These are phyloP conservation scores for Polyporus arcularius DNA, from an alignment of 768 basidiomycete genomes.

Conservation along the genomic window DNA sequence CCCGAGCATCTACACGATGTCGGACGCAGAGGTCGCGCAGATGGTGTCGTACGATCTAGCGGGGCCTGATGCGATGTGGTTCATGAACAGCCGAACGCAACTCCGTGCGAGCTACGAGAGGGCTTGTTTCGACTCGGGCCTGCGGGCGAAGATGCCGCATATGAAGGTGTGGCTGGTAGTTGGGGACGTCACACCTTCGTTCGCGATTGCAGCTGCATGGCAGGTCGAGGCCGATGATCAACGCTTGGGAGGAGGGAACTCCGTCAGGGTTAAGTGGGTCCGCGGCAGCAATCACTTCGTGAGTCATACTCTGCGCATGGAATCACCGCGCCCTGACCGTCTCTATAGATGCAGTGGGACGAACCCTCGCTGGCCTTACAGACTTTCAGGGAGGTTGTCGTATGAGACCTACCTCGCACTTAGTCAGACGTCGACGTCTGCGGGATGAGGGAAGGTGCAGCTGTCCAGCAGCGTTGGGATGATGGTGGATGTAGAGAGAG, in stretches of 20 bases:
- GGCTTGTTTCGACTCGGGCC: conserved; percentile 8
- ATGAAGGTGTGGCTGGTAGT: conserved; percentile 2
- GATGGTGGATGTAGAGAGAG: too few relatives aligned
- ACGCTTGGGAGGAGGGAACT: conserved; percentile 8
- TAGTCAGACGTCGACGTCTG: too few relatives aligned
- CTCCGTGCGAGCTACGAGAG: conserved; percentile 7
- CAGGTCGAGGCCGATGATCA: conserved; percentile 21
- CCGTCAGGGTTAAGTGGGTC: conserved; percentile 18
- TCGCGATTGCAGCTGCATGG: conserved; percentile 17
- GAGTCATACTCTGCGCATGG: conserved; percentile 2
- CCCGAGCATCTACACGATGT: conserved; percentile 2
- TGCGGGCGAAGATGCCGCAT: conserved; percentile 4
- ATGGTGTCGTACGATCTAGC: not conserved
- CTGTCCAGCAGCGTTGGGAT: too few relatives aligned
- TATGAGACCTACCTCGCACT: too few relatives aligned
- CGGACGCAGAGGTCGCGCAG: not conserved
- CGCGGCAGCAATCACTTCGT: conserved; percentile 29
- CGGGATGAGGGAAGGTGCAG: too few relatives aligned
- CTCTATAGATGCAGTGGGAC: conserved; percentile 1
- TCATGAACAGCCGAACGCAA: not conserved
- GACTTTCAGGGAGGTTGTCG: not conserved
- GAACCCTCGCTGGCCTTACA: not conserved
- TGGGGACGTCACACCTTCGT: not conserved
- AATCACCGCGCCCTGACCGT: not conserved
- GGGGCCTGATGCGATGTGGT: not conserved